phyloP scores from a whole-genome alignment of 306 rosid species.

The Casuarina equisetifolia region DNA sequence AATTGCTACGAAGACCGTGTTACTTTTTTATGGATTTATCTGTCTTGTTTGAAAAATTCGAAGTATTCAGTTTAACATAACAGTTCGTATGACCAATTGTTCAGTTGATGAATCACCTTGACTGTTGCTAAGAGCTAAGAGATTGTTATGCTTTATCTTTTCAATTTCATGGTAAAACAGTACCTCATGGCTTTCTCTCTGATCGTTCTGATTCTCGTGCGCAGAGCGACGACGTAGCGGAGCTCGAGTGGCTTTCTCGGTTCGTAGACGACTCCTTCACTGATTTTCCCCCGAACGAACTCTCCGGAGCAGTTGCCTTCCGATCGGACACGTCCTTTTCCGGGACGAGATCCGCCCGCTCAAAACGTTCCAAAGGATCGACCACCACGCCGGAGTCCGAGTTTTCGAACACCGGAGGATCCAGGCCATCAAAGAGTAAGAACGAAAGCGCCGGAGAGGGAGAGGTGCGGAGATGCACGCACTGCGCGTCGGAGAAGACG shows the following conservation, averaged over 20 bases:
- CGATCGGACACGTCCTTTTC: conserved; percentile 32
- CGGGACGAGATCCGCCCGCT: conserved; percentile 22
- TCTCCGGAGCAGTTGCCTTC: background rate
- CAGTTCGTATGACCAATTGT: too few species aligned
- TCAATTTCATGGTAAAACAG: background rate
- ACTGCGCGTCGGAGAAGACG: conserved; percentile 62
- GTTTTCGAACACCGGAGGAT: background rate
- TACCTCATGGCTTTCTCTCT: background rate
- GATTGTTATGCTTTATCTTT: background rate
- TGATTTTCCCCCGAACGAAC: conserved; percentile 18
- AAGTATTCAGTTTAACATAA: too few species aligned
- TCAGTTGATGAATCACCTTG: too few species aligned
- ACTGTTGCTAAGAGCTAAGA: background rate
- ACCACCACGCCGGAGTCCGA: background rate
- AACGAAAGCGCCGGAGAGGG: background rate
- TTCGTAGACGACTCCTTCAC: conserved; percentile 64
- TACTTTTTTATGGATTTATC: too few species aligned
- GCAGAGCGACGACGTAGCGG: conserved; percentile 44
- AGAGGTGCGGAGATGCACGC: conserved; percentile 40
- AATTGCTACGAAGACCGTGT: too few species aligned
- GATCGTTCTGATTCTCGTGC: background rate
- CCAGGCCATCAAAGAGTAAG: conserved; percentile 5
- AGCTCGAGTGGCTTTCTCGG: conserved; percentile 68
- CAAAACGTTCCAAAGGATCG: conserved; percentile 27
- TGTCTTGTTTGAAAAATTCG: too few species aligned